phyloP scores from a whole-genome alignment of 176 grass and related monocot genomes.

The Pontederia paniculata region DNA sequence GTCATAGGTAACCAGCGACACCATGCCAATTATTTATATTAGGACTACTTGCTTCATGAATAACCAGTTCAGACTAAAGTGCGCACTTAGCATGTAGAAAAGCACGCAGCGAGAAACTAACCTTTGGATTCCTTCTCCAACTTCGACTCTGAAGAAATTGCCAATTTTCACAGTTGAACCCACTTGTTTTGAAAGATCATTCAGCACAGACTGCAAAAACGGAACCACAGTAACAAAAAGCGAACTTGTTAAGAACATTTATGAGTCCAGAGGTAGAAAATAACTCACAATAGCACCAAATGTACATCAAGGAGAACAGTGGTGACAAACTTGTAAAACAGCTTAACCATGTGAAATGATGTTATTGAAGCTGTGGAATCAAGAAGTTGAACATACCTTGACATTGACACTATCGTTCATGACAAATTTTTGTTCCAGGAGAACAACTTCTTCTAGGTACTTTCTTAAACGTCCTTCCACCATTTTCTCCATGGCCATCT shows the following conservation, averaged over 20 bases:
- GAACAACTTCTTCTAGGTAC: slow-evolving; percentile 86
- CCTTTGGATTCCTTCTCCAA: slow-evolving; percentile 84
- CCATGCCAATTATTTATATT: no score
- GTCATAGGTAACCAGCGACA: no score
- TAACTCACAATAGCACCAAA: no score
- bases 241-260: no score
- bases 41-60: no score
- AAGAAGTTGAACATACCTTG: slow-evolving; percentile 32
- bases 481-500: slow-evolving; percentile 97
- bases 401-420: slow-evolving; percentile 57
- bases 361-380: background rate
- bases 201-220: slow-evolving; percentile 49
- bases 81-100: no score
- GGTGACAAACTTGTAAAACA: background rate
- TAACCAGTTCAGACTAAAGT: no score
- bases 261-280: no score
- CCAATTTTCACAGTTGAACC: slow-evolving; percentile 65
- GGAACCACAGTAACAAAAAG: no score
- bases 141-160: slow-evolving; percentile 81
- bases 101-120: no score
- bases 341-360: background rate
- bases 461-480: slow-evolving; percentile 89
- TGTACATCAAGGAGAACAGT: background rate
- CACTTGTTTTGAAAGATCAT: slow-evolving; percentile 80
- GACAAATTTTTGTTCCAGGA: slow-evolving; percentile 88